These are phyloP conservation scores for Fistulifera solaris DNA, from an alignment of 108 stramenopile species.

Conservation along the genomic window DNA sequence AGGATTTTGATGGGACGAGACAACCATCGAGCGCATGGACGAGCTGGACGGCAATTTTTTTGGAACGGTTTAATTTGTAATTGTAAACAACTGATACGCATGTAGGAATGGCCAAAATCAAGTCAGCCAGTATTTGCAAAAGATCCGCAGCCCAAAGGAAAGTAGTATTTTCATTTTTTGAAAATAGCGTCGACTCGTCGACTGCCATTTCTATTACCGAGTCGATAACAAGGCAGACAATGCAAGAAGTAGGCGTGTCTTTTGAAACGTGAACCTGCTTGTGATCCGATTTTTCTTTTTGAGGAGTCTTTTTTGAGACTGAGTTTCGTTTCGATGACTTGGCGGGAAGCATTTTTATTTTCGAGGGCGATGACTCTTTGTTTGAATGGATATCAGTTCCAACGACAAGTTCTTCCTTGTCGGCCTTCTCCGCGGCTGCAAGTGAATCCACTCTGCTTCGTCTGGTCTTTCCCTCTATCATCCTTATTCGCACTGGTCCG, in stretches of 20 bases:
- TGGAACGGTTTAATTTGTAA: conserved; percentile 21
- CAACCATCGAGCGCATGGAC: conserved; percentile 67
- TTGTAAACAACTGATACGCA: conserved; percentile 82
- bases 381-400: background rate
- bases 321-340: background rate
- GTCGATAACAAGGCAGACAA: conserved; percentile 42
- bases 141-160: conserved; percentile 63
- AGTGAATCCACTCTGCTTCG: background rate
- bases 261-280: conserved; percentile 4
- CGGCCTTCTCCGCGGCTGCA: background rate
- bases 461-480: background rate
- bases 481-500: too few relatives aligned
- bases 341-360: background rate
- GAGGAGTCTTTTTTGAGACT: background rate
- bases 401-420: background rate
- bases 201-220: conserved; percentile 21
- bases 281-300: conserved; percentile 7
- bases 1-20: conserved; percentile 63
- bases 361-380: background rate
- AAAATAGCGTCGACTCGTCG: background rate
- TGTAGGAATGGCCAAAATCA: conserved; percentile 83
- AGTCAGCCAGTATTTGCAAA: conserved; percentile 77
- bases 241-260: conserved; percentile 33
- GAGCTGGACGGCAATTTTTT: conserved; percentile 10
- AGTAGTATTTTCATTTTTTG: conserved; percentile 8